Conservation (phyloP, 108 stramenopile genomes). For the Cyclotella kingstonii region DNA sequence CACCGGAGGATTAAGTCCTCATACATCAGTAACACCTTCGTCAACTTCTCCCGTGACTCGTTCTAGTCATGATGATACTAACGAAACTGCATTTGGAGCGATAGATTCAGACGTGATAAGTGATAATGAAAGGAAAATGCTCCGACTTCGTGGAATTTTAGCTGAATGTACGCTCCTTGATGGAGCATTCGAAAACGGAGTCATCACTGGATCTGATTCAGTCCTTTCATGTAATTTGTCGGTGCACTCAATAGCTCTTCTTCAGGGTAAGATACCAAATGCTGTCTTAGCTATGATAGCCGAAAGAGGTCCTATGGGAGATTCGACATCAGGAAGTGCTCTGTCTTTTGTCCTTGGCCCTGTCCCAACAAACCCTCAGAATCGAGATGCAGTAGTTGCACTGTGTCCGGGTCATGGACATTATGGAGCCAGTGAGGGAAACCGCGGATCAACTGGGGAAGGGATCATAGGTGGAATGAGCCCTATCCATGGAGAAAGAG, state of each 20-base stretch:
- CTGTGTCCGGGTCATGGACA: slow-evolving; percentile 68
- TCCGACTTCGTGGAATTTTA: slow-evolving; percentile 26
- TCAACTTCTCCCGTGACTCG: slow-evolving; percentile 5
- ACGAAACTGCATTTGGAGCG: neutral
- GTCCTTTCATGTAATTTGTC: slow-evolving; percentile 30
- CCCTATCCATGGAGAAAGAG: slow-evolving; percentile 5
- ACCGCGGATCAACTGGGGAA: slow-evolving; percentile 11
- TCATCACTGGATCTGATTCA: slow-evolving; percentile 10
- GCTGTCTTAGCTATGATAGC: slow-evolving; percentile 30
- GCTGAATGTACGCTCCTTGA: slow-evolving; percentile 45
- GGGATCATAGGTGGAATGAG: slow-evolving; percentile 21
- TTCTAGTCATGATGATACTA: no score
- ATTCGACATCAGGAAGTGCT: slow-evolving; percentile 34
- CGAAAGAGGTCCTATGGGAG: slow-evolving; percentile 53
- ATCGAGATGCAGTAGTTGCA: slow-evolving; percentile 60
- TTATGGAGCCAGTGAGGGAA: slow-evolving; percentile 65
- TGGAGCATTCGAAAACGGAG: slow-evolving; percentile 41
- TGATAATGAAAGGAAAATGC: slow-evolving; percentile 28
- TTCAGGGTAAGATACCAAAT: slow-evolving; percentile 26
- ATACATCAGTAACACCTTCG: neutral
- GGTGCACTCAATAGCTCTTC: slow-evolving; percentile 38
- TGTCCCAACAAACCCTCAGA: slow-evolving; percentile 50
- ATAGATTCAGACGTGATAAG: neutral
- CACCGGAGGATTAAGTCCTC: neutral
- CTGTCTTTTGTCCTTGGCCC: slow-evolving; percentile 50